A percentile compares a stretch with the other conserved stretches of the same genome.
phyloP scores from a whole-genome alignment of 108 stramenopile species.

The Epithemia pelagica region DNA sequence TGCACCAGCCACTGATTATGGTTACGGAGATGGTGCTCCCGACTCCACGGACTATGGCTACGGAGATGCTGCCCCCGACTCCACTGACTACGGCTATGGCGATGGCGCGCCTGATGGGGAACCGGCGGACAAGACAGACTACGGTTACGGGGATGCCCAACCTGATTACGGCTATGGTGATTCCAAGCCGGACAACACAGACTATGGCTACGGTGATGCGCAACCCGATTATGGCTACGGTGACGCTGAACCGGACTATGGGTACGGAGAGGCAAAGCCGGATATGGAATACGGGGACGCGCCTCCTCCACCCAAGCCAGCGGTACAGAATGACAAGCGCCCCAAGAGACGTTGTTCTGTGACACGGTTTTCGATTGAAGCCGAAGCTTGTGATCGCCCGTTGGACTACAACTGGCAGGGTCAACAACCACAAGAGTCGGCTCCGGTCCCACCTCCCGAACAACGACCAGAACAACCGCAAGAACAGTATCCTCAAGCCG shows the following conservation, averaged over 20 bases:
- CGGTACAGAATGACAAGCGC: background rate
- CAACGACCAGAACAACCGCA: background rate
- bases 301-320: background rate
- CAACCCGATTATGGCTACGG: conserved; percentile 10
- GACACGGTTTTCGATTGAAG: conserved; percentile 20
- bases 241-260: conserved; percentile 3
- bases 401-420: background rate
- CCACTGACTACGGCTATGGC: conserved; percentile 9
- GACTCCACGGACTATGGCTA: conserved; percentile 1
- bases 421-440: background rate
- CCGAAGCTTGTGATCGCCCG: conserved; percentile 1
- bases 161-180: conserved; percentile 1
- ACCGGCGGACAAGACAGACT: no score
- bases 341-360: conserved; percentile 27
- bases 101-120: conserved; percentile 6
- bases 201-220: conserved; percentile 11
- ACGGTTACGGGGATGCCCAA: conserved; percentile 13
- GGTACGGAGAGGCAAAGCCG: conserved; percentile 1
- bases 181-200: background rate
- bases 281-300: background rate
- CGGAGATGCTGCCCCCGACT: background rate
- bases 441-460: background rate
- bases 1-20: conserved; percentile 13
- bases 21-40: conserved; percentile 13
- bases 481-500: background rate